A percentile compares a stretch with the other conserved stretches of the same genome.
phyloP scores from a whole-genome alignment of 208 protist species.

The Leptomonas pyrrhocoris region DNA sequence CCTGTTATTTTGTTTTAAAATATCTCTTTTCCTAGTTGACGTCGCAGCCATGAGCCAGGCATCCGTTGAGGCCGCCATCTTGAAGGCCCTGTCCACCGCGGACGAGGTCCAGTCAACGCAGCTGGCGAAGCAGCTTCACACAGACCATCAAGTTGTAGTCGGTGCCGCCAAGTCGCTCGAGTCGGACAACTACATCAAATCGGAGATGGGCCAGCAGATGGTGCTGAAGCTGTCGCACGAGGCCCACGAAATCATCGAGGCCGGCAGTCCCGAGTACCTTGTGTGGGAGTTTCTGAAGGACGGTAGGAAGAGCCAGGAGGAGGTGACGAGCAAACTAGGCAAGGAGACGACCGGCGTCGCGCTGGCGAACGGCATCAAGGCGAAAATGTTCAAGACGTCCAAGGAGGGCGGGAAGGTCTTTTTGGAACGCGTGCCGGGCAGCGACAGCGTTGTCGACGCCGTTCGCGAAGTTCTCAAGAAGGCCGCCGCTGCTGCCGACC shows the following conservation, averaged over 20 bases:
- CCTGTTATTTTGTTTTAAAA: neutral
- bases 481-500: constrained; percentile 28
- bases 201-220: constrained; percentile 55
- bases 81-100: constrained; percentile 41
- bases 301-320: constrained; percentile 49
- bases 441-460: constrained; percentile 38
- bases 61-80: constrained; percentile 42
- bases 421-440: constrained; percentile 48
- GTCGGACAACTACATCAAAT: constrained; percentile 77
- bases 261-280: constrained; percentile 91
- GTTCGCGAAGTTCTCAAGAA: constrained; percentile 46
- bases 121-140: constrained; percentile 50
- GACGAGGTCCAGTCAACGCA: constrained; percentile 58
- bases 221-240: constrained; percentile 81
- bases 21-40: neutral
- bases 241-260: constrained; percentile 73
- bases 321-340: constrained; percentile 57
- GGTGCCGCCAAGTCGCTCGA: constrained; percentile 92
- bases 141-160: constrained; percentile 90
- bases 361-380: constrained; percentile 93
- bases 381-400: constrained; percentile 89
- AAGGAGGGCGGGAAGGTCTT: constrained; percentile 74
- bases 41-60: constrained; percentile 27
- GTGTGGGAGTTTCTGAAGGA: constrained; percentile 62
- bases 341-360: constrained; percentile 73